Evolutionary conservation across 352 stramenopile species (phyloP).

Genomic region (Pythium guiyangense): DNA sequence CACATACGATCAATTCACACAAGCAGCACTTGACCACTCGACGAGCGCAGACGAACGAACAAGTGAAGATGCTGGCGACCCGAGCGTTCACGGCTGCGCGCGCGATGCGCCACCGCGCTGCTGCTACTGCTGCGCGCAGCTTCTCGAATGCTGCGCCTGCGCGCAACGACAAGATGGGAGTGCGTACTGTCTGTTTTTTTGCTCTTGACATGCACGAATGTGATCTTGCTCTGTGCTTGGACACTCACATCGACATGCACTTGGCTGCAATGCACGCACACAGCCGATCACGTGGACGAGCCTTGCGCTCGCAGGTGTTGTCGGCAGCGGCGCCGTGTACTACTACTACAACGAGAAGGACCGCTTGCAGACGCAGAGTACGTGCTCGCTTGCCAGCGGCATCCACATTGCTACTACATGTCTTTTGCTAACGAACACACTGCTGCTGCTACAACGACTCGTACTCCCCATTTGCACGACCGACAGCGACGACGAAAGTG

Average conservation of each 20-base stretch:
- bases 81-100: conserved; percentile 18
- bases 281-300: conserved; percentile 86
- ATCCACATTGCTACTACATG: not conserved
- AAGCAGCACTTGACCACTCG: too few relatives aligned
- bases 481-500: conserved; percentile 77
- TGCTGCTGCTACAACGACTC: not conserved
- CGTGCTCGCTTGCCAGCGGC: conserved; percentile 6
- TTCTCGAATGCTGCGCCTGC: conserved; percentile 29
- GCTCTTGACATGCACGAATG: not conserved
- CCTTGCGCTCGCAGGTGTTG: conserved; percentile 62
- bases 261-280: not conserved
- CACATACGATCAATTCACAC: too few relatives aligned
- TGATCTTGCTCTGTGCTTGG: not conserved
- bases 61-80: conserved; percentile 28
- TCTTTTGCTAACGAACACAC: conserved; percentile 3
- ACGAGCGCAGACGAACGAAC: not conserved
- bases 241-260: not conserved
- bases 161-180: conserved; percentile 63
- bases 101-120: conserved; percentile 13
- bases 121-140: conserved; percentile 14
- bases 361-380: conserved; percentile 78
- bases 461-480: not conserved
- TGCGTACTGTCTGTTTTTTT: conserved; percentile 16
- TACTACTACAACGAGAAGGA: conserved; percentile 92
- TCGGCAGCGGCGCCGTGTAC: conserved; percentile 71